Evolutionary conservation across 2,329 filamentous ascomycete genomes (phyloP).

Genomic region (Colletotrichum cuscutae): DNA sequence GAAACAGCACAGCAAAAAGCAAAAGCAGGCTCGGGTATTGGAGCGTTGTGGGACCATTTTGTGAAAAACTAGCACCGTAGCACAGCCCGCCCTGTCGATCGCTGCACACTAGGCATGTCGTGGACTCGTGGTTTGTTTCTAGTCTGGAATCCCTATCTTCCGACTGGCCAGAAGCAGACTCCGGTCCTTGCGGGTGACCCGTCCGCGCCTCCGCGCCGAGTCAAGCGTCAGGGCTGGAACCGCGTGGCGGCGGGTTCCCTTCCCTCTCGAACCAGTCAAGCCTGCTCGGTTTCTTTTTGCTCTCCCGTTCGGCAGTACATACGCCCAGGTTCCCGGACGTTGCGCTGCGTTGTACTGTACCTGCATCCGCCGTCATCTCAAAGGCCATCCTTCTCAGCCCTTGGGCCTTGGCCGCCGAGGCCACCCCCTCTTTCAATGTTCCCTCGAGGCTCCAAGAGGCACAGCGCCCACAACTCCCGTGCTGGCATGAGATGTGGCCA

Average conservation of each 20-base stretch:
- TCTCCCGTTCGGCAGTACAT: background rate
- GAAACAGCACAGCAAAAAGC: background rate
- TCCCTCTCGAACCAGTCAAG: background rate
- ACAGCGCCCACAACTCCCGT: slow-evolving; percentile 2
- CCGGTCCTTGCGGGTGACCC: slow-evolving; percentile 18
- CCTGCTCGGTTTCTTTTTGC: background rate
- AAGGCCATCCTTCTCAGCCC: slow-evolving; percentile 3
- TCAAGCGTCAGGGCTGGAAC: slow-evolving; percentile 28
- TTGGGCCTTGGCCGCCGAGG: background rate
- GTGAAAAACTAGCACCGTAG: slow-evolving; percentile 12
- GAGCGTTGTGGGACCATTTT: slow-evolving; percentile 28
- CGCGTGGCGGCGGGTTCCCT: slow-evolving; percentile 13
- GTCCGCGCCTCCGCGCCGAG: slow-evolving; percentile 23
- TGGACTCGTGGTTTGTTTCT: slow-evolving; percentile 19
- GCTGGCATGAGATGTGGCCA: background rate
- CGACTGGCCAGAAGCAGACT: slow-evolving; percentile 15
- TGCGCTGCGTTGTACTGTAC: slow-evolving; percentile 28
- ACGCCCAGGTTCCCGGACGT: slow-evolving; percentile 4
- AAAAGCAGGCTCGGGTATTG: slow-evolving; percentile 3
- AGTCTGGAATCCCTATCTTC: slow-evolving; percentile 12
- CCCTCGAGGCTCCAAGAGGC: background rate
- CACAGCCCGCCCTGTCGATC: slow-evolving; percentile 30
- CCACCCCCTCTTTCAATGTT: background rate
- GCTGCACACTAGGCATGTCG: slow-evolving; percentile 20
- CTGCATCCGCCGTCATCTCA: slow-evolving; percentile 27